Conservation (phyloP, 1,284 basidiomycete genomes). For the Ganoderma lucidum region DNA sequence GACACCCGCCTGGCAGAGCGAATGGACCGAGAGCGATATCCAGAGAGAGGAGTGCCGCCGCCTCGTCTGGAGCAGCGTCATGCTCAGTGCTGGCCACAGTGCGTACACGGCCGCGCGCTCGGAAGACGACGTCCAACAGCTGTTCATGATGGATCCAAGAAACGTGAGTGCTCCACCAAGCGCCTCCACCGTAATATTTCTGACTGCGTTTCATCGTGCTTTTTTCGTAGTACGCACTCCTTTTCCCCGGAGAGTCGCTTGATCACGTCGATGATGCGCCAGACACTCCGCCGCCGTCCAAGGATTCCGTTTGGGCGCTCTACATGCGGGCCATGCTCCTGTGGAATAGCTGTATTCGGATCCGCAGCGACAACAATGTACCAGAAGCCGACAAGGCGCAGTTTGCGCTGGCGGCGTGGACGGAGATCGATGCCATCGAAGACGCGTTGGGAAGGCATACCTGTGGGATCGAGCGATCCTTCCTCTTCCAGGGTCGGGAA, state of each 20-base stretch:
- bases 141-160: constrained; percentile 69
- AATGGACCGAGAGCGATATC: constrained; percentile 69
- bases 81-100: constrained; percentile 67
- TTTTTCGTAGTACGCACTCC: constrained; percentile 60
- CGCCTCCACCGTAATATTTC: background rate
- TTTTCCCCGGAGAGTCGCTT: constrained; percentile 74
- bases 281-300: constrained; percentile 46
- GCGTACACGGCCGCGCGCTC: constrained; percentile 61
- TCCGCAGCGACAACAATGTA: constrained; percentile 53
- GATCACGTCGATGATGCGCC: constrained; percentile 30
- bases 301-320: constrained; percentile 76
- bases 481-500: constrained; percentile 74
- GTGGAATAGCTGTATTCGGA: constrained; percentile 74
- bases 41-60: constrained; percentile 73
- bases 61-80: constrained; percentile 74
- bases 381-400: constrained; percentile 59
- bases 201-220: background rate
- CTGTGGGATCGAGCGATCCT: constrained; percentile 70
- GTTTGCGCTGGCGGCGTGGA: constrained; percentile 72
- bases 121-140: constrained; percentile 49
- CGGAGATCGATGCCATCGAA: constrained; percentile 73
- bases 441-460: constrained; percentile 67
- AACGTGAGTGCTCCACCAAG: constrained; percentile 58
- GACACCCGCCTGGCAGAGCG: constrained; percentile 68
- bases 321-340: constrained; percentile 73